Evolutionary conservation across 2,329 filamentous ascomycete species (phyloP).

Genomic region (Emergomyces orientalis): DNA sequence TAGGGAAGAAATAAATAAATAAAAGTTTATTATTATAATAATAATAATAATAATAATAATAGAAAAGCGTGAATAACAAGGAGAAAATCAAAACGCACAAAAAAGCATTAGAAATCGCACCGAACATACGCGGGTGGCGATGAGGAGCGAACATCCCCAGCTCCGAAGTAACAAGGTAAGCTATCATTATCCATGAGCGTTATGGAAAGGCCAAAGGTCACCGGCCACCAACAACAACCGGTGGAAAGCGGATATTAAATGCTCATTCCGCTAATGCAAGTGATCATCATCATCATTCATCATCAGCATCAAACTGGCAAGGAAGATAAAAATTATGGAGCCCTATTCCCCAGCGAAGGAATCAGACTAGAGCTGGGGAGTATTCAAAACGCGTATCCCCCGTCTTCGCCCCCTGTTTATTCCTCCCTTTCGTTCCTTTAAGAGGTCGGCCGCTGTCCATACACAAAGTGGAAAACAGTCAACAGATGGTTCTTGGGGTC

Average conservation of each 20-base stretch:
- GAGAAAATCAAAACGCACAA: too few relatives aligned
- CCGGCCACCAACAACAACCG: background rate
- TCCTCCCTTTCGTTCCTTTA: background rate
- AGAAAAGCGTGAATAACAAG: too few relatives aligned
- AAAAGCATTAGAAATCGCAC: too few relatives aligned
- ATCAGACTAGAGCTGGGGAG: background rate
- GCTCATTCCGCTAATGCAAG: background rate
- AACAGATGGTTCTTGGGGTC: conserved; percentile 23
- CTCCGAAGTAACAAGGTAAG: background rate
- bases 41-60: too few relatives aligned
- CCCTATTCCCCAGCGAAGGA: background rate
- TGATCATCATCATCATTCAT: background rate
- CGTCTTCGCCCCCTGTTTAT: background rate
- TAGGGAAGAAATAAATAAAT: too few relatives aligned
- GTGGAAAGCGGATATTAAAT: background rate
- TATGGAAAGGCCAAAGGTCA: background rate
- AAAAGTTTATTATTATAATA: too few relatives aligned
- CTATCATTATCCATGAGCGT: background rate
- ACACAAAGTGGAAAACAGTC: conserved; percentile 1
- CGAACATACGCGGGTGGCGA: too few relatives aligned
- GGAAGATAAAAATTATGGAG: background rate
- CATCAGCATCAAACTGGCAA: background rate
- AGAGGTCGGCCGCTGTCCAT: background rate
- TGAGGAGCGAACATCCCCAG: background rate
- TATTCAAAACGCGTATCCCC: background rate